Conservation (phyloP, 805 yeast genomes). For the Lipomyces yamadae region DNA sequence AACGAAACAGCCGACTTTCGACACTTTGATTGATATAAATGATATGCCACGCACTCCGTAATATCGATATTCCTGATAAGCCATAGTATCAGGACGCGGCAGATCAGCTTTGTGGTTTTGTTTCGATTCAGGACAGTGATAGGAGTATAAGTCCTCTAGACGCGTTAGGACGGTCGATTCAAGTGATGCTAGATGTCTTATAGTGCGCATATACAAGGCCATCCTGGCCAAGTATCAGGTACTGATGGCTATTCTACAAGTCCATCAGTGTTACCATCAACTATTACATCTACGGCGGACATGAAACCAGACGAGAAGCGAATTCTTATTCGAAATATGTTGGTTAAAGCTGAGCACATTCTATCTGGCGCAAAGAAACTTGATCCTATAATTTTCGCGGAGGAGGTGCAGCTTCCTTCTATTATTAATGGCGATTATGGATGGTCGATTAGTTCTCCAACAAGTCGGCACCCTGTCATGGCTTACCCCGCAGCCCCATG, state of each 20-base stretch:
- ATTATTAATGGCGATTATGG: slow-evolving; percentile 11
- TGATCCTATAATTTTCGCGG: slow-evolving; percentile 18
- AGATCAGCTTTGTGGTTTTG: background rate
- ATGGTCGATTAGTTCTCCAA: slow-evolving; percentile 1
- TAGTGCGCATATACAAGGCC: background rate
- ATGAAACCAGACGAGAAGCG: background rate
- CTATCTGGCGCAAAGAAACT: slow-evolving; percentile 1
- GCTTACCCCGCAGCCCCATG: background rate
- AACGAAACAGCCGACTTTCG: background rate
- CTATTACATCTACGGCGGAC: background rate
- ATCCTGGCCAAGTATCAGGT: background rate
- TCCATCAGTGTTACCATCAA: background rate
- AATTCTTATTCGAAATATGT: background rate
- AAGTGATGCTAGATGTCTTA: slow-evolving; percentile 1
- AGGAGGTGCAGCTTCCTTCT: slow-evolving; percentile 15
- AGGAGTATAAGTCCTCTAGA: background rate
- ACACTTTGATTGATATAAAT: background rate
- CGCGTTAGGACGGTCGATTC: background rate
- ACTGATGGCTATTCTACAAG: background rate
- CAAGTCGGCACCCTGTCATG: background rate
- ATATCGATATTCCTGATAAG: background rate
- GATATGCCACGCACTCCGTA: background rate
- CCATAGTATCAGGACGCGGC: background rate
- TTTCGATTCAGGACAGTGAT: background rate
- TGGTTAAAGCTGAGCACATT: background rate